Evolutionary conservation across 306 rosid species (phyloP).

Genomic region (Fagus sylvatica): DNA sequence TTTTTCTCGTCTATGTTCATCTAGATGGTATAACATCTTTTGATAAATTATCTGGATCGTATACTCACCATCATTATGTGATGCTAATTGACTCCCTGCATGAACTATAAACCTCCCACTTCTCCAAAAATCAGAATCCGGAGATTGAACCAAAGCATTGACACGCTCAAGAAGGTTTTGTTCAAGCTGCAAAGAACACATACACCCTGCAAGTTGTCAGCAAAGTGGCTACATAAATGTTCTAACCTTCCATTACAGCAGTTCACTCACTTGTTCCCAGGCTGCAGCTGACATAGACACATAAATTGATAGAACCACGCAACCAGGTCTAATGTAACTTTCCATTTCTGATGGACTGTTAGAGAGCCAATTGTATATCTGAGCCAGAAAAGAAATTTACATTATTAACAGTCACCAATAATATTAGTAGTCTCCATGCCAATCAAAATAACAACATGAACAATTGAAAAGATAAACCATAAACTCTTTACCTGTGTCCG

Average conservation of each 20-base stretch:
- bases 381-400: neutral
- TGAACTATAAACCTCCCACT: slow-evolving; percentile 82
- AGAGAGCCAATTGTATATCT: slow-evolving; percentile 89
- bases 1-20: neutral
- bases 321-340: slow-evolving; percentile 94
- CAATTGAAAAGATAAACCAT: slow-evolving; percentile 4
- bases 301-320: slow-evolving; percentile 82
- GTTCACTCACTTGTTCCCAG: slow-evolving; percentile 75
- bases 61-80: slow-evolving; percentile 79
- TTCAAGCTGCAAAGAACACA: slow-evolving; percentile 59
- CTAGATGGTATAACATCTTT: neutral
- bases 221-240: slow-evolving; percentile 11
- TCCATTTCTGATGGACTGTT: slow-evolving; percentile 89
- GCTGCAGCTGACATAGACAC: slow-evolving; percentile 67
- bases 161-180: slow-evolving; percentile 63
- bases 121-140: slow-evolving; percentile 78
- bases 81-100: slow-evolving; percentile 71
- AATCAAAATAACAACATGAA: neutral
- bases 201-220: slow-evolving; percentile 34
- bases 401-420: neutral
- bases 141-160: slow-evolving; percentile 54
- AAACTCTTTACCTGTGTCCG: slow-evolving; percentile 67
- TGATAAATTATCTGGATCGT: neutral
- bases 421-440: slow-evolving; percentile 2
- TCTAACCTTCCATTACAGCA: slow-evolving; percentile 20